Base-by-base conservation (phyloP, 345 rosid species). In the Passiflora organensis region DNA sequence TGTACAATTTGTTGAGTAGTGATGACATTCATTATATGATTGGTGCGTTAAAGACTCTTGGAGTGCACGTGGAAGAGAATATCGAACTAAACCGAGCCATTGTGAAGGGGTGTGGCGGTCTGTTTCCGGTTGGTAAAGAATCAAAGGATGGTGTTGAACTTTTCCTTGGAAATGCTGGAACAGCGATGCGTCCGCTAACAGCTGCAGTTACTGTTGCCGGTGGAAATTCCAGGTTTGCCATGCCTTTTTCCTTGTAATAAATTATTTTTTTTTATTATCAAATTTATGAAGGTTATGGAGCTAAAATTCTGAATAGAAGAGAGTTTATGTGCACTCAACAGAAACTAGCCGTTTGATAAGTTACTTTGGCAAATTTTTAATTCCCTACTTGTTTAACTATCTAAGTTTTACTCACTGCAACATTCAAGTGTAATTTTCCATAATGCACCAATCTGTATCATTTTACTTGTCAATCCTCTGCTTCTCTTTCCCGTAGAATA, bases 131-230 rank as follows among this genome's bases (percentile, higher is more conserved):
- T 39, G 82, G 83, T 12, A 60, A 67, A 53, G 84, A 70, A 53
- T 57, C 83, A 22, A 80, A 73, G 46, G 62, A 68, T 38, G 86
- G 77, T 69, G 63, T 89, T 16, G 78, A 78, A 67, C 84, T 93
- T 72, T 93, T 86, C 85, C 91, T 93, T 2, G 97, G 99, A 32
- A 89, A 93, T 75, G 97, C 95, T 2, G 95, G 97, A 66, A 93
- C 97, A 10, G 95, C 99, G 15, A 89, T 93, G 94, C 95, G 97
- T 21, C 97, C 97, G 24, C 72, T 93, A 71, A 93, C 97, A 2
- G 95, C 95, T 71, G 91, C 95, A 18, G 82, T 93, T 60, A 79
- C 87, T 37, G 94, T 81, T 58, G 96, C 97, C 0, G 97, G 97
- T 67, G 99, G 97, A 43, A 84, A 82, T 60, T 82, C 93, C 15